phyloP scores from a whole-genome alignment of 805 yeast genomes.

The Candida arabinofermentans region DNA sequence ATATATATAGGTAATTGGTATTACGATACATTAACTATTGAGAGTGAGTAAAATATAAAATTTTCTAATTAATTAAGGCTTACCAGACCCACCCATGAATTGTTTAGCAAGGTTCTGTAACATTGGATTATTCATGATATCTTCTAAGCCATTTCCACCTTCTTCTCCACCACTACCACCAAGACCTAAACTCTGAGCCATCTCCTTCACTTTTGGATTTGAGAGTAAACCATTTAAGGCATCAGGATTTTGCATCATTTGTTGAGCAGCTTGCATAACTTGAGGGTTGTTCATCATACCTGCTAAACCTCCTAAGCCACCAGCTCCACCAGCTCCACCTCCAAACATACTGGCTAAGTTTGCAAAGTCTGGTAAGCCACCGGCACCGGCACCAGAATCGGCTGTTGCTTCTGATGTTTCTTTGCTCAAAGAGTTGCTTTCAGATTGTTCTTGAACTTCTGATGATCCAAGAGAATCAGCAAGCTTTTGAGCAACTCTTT shows the following conservation, averaged over 20 bases:
- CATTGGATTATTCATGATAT: constrained; percentile 78
- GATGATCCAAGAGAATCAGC: constrained; percentile 37
- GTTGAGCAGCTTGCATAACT: constrained; percentile 83
- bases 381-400: constrained; percentile 31
- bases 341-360: constrained; percentile 57
- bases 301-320: constrained; percentile 67
- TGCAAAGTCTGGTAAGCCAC: constrained; percentile 76
- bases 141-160: constrained; percentile 42
- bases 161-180: constrained; percentile 48
- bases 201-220: constrained; percentile 75
- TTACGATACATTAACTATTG: neutral
- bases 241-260: constrained; percentile 80
- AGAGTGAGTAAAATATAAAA: neutral
- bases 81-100: constrained; percentile 54
- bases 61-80: constrained; percentile 9
- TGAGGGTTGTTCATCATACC: constrained; percentile 88
- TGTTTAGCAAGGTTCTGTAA: constrained; percentile 66
- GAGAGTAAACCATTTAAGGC: constrained; percentile 71
- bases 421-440: neutral
- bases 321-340: constrained; percentile 46
- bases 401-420: constrained; percentile 22
- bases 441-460: constrained; percentile 8
- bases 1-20: neutral
- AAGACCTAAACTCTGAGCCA: constrained; percentile 74
- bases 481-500: constrained; percentile 75